Evolutionary conservation across 2,329 filamentous ascomycete species (phyloP).

Genomic region (Phialemoniopsis sp.): DNA sequence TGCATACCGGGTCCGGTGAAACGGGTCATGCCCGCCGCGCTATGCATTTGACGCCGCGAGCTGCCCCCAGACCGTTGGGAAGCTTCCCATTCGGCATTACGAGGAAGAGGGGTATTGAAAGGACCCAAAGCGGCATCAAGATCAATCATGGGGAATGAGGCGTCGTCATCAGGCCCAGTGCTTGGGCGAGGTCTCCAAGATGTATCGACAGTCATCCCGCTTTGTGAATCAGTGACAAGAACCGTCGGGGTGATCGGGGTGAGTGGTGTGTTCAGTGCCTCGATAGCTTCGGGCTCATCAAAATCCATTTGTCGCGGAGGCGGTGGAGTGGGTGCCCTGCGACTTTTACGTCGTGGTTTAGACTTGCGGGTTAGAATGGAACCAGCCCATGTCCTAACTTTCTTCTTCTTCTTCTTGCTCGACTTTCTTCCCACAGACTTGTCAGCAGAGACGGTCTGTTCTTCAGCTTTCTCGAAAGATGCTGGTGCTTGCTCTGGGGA

Average conservation of each 20-base stretch:
- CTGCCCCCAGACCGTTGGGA: conserved; percentile 54
- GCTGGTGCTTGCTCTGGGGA: conserved; percentile 27
- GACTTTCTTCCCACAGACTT: conserved; percentile 23
- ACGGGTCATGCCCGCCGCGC: conserved; percentile 66
- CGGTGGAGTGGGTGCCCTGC: conserved; percentile 43
- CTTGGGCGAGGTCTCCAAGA: conserved; percentile 31
- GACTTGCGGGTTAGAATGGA: conserved; percentile 62
- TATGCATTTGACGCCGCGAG: conserved; percentile 70
- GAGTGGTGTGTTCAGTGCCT: conserved; percentile 17
- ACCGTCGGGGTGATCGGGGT: conserved; percentile 31
- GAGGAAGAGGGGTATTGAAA: conserved; percentile 73
- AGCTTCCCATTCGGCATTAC: conserved; percentile 63
- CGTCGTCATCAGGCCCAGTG: conserved; percentile 51
- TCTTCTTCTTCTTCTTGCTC: conserved; percentile 63
- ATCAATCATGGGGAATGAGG: conserved; percentile 80
- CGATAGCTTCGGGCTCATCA: conserved; percentile 18
- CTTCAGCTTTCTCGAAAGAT: conserved; percentile 13
- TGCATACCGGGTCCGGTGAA: conserved; percentile 67
- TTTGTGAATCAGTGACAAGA: conserved; percentile 34
- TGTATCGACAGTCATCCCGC: conserved; percentile 14
- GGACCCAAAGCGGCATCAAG: conserved; percentile 89
- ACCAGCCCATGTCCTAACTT: conserved; percentile 70
- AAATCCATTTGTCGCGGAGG: conserved; percentile 20
- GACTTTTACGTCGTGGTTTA: conserved; percentile 43
- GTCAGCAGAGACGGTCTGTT: conserved; percentile 8